A percentile compares a stretch with the other conserved stretches of the same genome.
These are phyloP conservation scores for Lactifluus echinatus DNA, from an alignment of 768 basidiomycete genomes.

Conservation along the genomic window DNA sequence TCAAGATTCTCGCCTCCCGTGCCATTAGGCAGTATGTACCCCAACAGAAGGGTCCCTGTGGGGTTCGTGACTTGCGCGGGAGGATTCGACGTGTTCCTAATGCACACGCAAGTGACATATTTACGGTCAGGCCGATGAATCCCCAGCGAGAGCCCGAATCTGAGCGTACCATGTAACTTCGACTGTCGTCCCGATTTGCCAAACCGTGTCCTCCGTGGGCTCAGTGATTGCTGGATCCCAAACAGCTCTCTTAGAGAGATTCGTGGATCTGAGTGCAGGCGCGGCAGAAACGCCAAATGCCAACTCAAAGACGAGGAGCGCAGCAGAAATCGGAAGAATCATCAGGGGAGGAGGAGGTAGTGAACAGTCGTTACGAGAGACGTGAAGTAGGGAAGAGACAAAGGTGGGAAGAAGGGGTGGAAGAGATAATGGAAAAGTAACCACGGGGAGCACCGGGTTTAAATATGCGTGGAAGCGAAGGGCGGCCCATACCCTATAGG, in stretches of 20 bases:
- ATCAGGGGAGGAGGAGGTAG: not conserved
- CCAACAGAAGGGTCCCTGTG: slow-evolving; percentile 43
- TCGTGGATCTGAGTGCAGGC: not conserved
- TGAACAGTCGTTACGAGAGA: not conserved
- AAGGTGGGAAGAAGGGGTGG: not conserved
- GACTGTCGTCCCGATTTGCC: slow-evolving; percentile 39
- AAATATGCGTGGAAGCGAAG: not conserved
- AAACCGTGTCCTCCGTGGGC: slow-evolving; percentile 39
- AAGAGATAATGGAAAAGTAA: not conserved
- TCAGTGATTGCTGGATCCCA: slow-evolving; percentile 42
- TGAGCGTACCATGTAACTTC: slow-evolving; percentile 45
- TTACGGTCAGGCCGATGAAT: too few relatives aligned
- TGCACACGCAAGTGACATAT: too few relatives aligned
- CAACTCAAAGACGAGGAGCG: not conserved
- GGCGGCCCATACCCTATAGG: not conserved
- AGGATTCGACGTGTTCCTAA: slow-evolving; percentile 38
- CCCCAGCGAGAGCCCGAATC: not conserved
- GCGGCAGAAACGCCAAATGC: not conserved
- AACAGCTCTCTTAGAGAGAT: slow-evolving; percentile 25
- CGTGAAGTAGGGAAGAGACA: not conserved
- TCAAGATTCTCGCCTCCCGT: slow-evolving; percentile 44
- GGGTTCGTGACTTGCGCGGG: slow-evolving; percentile 32
- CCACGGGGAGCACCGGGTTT: not conserved
- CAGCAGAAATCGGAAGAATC: not conserved
- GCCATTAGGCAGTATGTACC: slow-evolving; percentile 34